Evolutionary conservation across 1,284 basidiomycete species (phyloP).

Genomic region (Termitomyces sp.): DNA sequence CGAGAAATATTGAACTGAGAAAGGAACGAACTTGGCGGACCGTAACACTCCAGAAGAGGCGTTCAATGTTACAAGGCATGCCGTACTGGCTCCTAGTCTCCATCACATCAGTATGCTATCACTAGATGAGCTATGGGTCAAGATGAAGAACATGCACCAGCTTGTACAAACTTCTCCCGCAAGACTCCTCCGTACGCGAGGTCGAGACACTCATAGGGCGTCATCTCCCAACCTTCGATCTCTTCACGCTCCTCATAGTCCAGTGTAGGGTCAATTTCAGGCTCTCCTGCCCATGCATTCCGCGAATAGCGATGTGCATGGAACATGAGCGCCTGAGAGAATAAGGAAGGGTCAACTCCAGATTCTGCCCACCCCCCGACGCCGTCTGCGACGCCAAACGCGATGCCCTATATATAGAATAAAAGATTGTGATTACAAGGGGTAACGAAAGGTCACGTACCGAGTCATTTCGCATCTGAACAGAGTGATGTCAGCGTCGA

Average conservation of each 20-base stretch:
- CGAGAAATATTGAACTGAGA: constrained; percentile 1
- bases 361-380: constrained; percentile 58
- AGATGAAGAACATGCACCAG: constrained; percentile 47
- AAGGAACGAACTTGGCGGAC: constrained; percentile 67
- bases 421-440: constrained; percentile 7
- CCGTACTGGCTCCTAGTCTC: constrained; percentile 76
- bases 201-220: constrained; percentile 66
- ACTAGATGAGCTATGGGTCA: neutral
- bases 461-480: constrained; percentile 70
- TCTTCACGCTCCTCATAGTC: constrained; percentile 69
- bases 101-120: neutral
- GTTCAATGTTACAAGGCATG: constrained; percentile 76
- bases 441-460: constrained; percentile 44
- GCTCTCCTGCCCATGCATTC: constrained; percentile 70
- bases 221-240: constrained; percentile 66
- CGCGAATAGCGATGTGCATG: constrained; percentile 60
- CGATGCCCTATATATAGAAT: constrained; percentile 57
- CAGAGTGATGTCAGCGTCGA: neutral
- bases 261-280: constrained; percentile 80
- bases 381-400: constrained; percentile 60
- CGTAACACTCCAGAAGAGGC: constrained; percentile 69
- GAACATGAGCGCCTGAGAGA: constrained; percentile 57
- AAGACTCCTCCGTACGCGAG: constrained; percentile 71
- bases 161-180: constrained; percentile 64
- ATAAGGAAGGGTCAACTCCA: constrained; percentile 79